Conservation (phyloP, 306 rosid genomes). For the Dryas octopetala region DNA sequence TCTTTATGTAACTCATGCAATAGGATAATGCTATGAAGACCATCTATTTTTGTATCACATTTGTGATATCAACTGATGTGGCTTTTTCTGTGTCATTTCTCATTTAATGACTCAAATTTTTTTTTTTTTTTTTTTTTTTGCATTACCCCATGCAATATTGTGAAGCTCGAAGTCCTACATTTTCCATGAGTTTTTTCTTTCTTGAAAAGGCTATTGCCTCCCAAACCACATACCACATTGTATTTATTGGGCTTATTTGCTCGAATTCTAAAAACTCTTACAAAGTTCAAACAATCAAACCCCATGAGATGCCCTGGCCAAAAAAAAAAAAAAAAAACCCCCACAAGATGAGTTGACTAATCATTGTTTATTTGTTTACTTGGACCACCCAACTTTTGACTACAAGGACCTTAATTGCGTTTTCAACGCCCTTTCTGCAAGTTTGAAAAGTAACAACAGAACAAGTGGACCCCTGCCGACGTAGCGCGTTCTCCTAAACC, state of each 20-base stretch:
- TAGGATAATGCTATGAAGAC: no score
- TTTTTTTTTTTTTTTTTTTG: no score
- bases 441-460: constrained; percentile 1
- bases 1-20: background rate
- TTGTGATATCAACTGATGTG: no score
- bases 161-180: background rate
- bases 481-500: background rate
- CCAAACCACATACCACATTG: background rate
- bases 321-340: no score
- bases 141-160: background rate
- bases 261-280: background rate
- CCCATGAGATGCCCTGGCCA: no score
- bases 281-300: constrained; percentile 26
- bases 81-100: no score
- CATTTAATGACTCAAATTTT: no score
- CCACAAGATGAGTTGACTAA: constrained; percentile 39
- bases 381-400: constrained; percentile 50
- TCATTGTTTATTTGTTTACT: background rate
- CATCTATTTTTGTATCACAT: no score
- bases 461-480: constrained; percentile 3
- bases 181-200: no score
- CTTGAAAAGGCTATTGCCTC: background rate
- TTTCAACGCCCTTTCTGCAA: background rate
- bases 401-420: background rate
- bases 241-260: no score